Base-by-base conservation (phyloP, 805 yeast species). In the Candida ortonii region DNA sequence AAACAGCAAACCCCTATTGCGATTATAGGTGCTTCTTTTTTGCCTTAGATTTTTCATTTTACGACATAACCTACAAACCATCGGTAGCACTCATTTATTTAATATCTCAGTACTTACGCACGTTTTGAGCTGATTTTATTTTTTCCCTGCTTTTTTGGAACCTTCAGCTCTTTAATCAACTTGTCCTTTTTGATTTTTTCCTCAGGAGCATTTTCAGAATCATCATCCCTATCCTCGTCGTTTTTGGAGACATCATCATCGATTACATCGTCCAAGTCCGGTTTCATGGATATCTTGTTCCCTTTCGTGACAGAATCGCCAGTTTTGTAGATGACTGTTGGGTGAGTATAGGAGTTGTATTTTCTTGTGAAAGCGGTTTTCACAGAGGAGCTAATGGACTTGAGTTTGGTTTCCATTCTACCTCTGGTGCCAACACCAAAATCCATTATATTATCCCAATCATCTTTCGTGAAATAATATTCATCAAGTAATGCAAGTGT, bases 401-500 rank as follows among this genome's bases (percentile, higher is more conserved):
- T 85, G 36, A 72, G 46, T 8, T 64, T 44, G 1, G 55, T 50
- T 6, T 71, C 75, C 36, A 68, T 62, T 25, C 60, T 51, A 20
- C 67, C 64, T 18, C 49, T 52, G 5, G 52, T 44, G 0, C 95
- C 95, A 9, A 88, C 80, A 12, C 86, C 82, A 42, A 89, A 75
- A 43, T 89, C 97, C 73, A 87, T 69, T 8, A 93, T 64, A 15
- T 71, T 72, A 53, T 90, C 97, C 89, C 95, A 90, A 59, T 93
- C 97, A 38, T 89, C 95, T 50, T 78, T 83, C 6, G 95, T 84
- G 23, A 93, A 58, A 52, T 78, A 93, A 59, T 93, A 93, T 22
- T 76, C 68, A 59, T 93, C 99, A 84, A 93, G 71, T 2, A 76
- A 50, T n/a, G 68, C 65, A 30, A 93, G 78, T 3, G 84, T 81